Base-by-base conservation (phyloP, 1,284 basidiomycete genomes). In the Ganoderma meredithae region DNA sequence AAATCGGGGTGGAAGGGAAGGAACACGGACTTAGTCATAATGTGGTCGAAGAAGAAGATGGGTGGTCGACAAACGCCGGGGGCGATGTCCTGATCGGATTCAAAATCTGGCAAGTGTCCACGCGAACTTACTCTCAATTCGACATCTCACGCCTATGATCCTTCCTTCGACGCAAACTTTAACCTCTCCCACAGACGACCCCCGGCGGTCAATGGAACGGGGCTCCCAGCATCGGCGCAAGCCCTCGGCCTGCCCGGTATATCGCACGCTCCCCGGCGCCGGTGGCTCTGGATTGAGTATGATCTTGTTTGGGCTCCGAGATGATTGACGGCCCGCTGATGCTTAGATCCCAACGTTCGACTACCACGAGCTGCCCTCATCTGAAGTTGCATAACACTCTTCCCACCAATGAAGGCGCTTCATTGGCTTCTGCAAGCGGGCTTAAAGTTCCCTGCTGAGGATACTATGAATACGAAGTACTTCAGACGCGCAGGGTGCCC, bases 401-500 rank as follows among this genome's bases (percentile, higher is more conserved):
- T 55, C 31, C 52, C 27, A 15, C 52, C 27, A 12, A 47, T 2
- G 25, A 31, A 53, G 52, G 52, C 52, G 47, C 47, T 13, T 10
- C 52, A 55, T 31, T 19, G 10, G 10, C 52, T 55, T 33, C 52
- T 55, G 10, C 52, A 15, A 7, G 12, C 3, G 10, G 19, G 17
- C 17, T 55, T 55, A 55, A 55, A 31, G 52, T 55, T 55, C 25
- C 8, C 15, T 4, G 22, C 52, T 17, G 27, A 31, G 6, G 52
- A 27, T 55, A 55, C 27, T 55, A 55, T 55, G 52, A 55, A 55
- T 55, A 55, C 52, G 52, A 33, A 31, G 47, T 13, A 55, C 44
- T 47, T 55, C 13, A 15, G 52, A 55, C 27, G 52, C 27, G 17
- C 17, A 33, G 27, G 52, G 12, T 33, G 31, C 52, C 17, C 27